phyloP scores from a whole-genome alignment of 2,329 filamentous ascomycete species.

The Colletotrichum spaethianum region DNA sequence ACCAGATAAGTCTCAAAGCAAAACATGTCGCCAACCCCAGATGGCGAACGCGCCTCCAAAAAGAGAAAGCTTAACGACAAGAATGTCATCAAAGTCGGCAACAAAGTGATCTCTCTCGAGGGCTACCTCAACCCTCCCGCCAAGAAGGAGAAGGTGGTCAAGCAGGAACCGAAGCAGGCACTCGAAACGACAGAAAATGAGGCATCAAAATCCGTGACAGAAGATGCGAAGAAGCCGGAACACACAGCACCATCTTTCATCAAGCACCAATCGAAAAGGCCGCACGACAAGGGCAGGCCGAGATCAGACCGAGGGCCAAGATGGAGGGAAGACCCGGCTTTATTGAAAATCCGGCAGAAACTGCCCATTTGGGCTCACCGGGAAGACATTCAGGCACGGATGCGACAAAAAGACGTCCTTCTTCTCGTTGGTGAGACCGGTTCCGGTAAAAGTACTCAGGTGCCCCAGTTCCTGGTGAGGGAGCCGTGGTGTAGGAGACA shows the following conservation, averaged over 20 bases:
- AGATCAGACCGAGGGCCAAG: constrained; percentile 21
- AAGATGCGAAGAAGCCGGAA: neutral
- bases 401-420: constrained; percentile 80
- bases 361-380: constrained; percentile 87
- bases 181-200: constrained; percentile 2
- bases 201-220: constrained; percentile 2
- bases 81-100: constrained; percentile 61
- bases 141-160: constrained; percentile 37
- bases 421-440: constrained; percentile 94
- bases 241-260: constrained; percentile 4
- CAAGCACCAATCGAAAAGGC: constrained; percentile 10
- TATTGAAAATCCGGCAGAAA: constrained; percentile 69
- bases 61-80: constrained; percentile 53
- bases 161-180: constrained; percentile 6
- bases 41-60: constrained; percentile 52
- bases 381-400: constrained; percentile 75
- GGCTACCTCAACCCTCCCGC: constrained; percentile 61
- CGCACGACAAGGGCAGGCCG: constrained; percentile 9
- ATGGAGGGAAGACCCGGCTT: constrained; percentile 48
- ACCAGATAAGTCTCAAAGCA: neutral
- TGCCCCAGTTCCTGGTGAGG: constrained; percentile 87
- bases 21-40: constrained; percentile 36
- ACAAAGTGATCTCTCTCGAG: constrained; percentile 64
- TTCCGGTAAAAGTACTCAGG: constrained; percentile 96
- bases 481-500: constrained; percentile 84